Conservation (phyloP, 2,329 filamentous ascomycete species). For the Passalora sequoiae region DNA sequence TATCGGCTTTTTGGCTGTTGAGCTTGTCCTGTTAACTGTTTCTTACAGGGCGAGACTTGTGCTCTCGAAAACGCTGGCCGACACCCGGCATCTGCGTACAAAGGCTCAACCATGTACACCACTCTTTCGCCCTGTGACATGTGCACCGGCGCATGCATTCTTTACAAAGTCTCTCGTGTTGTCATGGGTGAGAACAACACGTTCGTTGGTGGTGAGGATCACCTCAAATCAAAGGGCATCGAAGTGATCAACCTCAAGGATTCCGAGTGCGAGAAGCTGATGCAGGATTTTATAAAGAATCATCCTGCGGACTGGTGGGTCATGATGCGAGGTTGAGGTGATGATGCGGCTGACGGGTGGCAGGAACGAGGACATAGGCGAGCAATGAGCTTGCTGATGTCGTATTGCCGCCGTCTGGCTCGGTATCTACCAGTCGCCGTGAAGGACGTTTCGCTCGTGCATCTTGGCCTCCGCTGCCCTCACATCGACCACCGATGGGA, state of each 20-base stretch:
- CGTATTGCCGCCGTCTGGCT: too few relatives aligned
- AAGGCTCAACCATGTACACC: slow-evolving; percentile 75
- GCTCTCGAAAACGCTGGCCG: slow-evolving; percentile 70
- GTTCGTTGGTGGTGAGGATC: slow-evolving; percentile 67
- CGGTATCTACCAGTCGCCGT: slow-evolving; percentile 34
- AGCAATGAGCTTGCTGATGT: too few relatives aligned
- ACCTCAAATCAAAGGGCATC: slow-evolving; percentile 62
- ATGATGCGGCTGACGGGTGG: slow-evolving; percentile 18
- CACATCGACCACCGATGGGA: slow-evolving; percentile 21
- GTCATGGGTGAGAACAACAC: slow-evolving; percentile 74
- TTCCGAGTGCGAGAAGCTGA: slow-evolving; percentile 60
- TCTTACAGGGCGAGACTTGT: slow-evolving; percentile 69
- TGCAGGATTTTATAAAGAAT: slow-evolving; percentile 67
- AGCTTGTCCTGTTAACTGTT: too few relatives aligned
- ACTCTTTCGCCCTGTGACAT: slow-evolving; percentile 75
- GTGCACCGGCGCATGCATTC: slow-evolving; percentile 72
- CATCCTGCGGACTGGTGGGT: slow-evolving; percentile 61
- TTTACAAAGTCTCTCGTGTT: slow-evolving; percentile 69
- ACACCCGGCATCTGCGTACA: slow-evolving; percentile 63
- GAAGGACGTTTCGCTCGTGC: slow-evolving; percentile 34
- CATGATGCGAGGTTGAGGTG: slow-evolving; percentile 17
- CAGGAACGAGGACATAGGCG: slow-evolving; percentile 39
- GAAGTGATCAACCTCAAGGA: slow-evolving; percentile 68
- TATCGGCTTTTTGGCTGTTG: too few relatives aligned
- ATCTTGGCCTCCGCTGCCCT: slow-evolving; percentile 31